Base-by-base conservation (phyloP, 2,329 filamentous ascomycete genomes). In the Emmonsiellopsis sp. region DNA sequence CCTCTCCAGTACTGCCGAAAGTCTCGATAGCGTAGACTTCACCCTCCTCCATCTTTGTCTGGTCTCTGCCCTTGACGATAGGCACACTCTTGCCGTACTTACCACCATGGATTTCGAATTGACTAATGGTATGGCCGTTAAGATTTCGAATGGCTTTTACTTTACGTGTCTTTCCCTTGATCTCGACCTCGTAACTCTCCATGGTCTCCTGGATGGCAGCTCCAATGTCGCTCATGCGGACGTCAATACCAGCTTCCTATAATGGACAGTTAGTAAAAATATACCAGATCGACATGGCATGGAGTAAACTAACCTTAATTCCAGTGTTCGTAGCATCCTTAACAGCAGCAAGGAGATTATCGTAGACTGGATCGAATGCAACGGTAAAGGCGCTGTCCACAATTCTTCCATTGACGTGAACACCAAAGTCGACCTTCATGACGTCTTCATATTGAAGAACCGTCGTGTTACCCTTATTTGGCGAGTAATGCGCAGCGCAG, bases 41-140 rank as follows among this genome's bases (percentile, higher is more conserved):
- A 42, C 90, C 90, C 72, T 96, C 92, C 74, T 96, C 91, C 92
- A 97, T 97, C 79, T 95, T 95, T 51, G 89, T 94, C 68, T 85
- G 83, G 65, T 95, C 88, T 57, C 82, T 81, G 57, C 83, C 85
- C 76, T 95, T 95, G 58, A 96, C 89, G 63, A 96, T 95, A 0
- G 91, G 92, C 50, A 96, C 88, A 60, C 87, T 90, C 78, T 96
- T 96, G 51, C 70, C 58, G 37, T 87, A 90, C 78, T 95, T 96
- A 63, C 83, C 87, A 54, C 91, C 90, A 73, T 96, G 91, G 62
- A 96, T 96, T 68, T 83, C 84, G 75, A 91, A 93, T 57, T 84
- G 90, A 53, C 88, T 78, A 65, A 96, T 96, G 60, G 87, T 92
- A 75, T 96, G 91, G 8, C 89, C 90, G 65, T 87, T 92, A 56